A percentile compares a stretch with the other conserved stretches of the same genome.
phyloP scores from a whole-genome alignment of 805 yeast species.

The Allodekkera sacchari region DNA sequence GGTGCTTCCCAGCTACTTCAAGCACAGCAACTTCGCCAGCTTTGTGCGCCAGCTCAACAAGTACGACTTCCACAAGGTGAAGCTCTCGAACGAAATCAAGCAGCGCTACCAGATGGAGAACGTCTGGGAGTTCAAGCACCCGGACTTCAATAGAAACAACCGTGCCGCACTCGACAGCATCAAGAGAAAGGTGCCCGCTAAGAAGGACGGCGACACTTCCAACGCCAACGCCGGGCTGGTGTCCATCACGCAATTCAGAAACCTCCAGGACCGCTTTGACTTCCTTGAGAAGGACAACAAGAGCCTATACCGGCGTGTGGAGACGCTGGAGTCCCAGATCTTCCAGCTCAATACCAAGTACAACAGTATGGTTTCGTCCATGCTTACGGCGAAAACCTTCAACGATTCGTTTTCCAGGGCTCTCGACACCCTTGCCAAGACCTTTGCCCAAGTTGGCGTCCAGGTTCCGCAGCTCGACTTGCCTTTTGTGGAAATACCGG shows the following conservation, averaged over 20 bases:
- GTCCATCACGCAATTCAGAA: constrained; percentile 17
- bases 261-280: constrained; percentile 21
- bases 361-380: constrained; percentile 53
- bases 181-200: constrained; percentile 67
- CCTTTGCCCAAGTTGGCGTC: constrained; percentile 51
- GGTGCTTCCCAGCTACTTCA: constrained; percentile 86
- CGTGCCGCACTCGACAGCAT: constrained; percentile 78
- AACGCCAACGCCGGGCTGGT: constrained; percentile 9
- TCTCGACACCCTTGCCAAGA: constrained; percentile 39
- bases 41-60: constrained; percentile 94
- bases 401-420: constrained; percentile 51
- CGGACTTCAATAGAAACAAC: constrained; percentile 72
- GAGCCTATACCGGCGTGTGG: constrained; percentile 24
- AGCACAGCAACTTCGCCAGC: constrained; percentile 89
- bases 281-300: constrained; percentile 22
- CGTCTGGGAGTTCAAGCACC: constrained; percentile 89
- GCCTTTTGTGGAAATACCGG: constrained; percentile 27
- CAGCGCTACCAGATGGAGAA: constrained; percentile 59
- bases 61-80: constrained; percentile 95
- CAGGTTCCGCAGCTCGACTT: constrained; percentile 57
- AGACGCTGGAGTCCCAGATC: constrained; percentile 26
- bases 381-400: constrained; percentile 45
- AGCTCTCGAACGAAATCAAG: constrained; percentile 54
- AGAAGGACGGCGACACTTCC: constrained; percentile 11
- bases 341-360: constrained; percentile 46